These are phyloP conservation scores for Elsinoe australis DNA, from an alignment of 2,329 filamentous ascomycete species.

Conservation along the genomic window DNA sequence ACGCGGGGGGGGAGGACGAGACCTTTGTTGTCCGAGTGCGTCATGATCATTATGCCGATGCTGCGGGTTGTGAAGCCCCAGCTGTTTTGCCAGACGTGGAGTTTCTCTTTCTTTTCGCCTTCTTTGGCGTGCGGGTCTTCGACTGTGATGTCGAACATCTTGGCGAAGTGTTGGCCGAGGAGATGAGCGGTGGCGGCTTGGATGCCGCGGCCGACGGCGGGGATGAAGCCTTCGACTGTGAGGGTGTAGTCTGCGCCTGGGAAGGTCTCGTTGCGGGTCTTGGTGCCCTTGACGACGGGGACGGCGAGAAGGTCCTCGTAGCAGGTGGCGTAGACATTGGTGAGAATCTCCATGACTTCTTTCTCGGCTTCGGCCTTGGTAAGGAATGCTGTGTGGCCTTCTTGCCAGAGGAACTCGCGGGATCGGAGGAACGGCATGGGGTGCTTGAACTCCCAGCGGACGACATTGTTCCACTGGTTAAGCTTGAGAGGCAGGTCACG, in stretches of 20 bases:
- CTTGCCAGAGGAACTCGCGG: slow-evolving; percentile 96
- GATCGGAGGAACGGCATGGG: slow-evolving; percentile 77
- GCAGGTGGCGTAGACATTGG: slow-evolving; percentile 77
- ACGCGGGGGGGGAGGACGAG: slow-evolving; percentile 88
- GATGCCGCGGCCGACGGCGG: slow-evolving; percentile 89
- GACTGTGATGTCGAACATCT: slow-evolving; percentile 98
- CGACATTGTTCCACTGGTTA: slow-evolving; percentile 96
- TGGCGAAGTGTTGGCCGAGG: slow-evolving; percentile 95
- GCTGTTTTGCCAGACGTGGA: slow-evolving; percentile 96
- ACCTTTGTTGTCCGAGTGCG: slow-evolving; percentile 92
- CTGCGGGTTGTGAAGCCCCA: slow-evolving; percentile 97
- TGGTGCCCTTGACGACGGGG: slow-evolving; percentile 84
- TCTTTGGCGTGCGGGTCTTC: slow-evolving; percentile 70
- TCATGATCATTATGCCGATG: slow-evolving; percentile 98
- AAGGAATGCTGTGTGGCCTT: slow-evolving; percentile 88
- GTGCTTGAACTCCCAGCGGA: slow-evolving; percentile 97
- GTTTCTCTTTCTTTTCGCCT: slow-evolving; percentile 66
- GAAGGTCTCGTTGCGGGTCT: slow-evolving; percentile 98
- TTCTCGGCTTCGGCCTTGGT: slow-evolving; percentile 71
- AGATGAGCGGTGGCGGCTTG: slow-evolving; percentile 93
- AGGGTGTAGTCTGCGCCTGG: slow-evolving; percentile 94
- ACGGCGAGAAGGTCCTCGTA: slow-evolving; percentile 93
- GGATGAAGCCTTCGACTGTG: slow-evolving; percentile 94
- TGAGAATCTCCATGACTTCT: slow-evolving; percentile 83
- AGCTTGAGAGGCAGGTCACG: slow-evolving; percentile 87